Conservation (phyloP, 345 rosid genomes). For the Melaleuca quinquenervia region DNA sequence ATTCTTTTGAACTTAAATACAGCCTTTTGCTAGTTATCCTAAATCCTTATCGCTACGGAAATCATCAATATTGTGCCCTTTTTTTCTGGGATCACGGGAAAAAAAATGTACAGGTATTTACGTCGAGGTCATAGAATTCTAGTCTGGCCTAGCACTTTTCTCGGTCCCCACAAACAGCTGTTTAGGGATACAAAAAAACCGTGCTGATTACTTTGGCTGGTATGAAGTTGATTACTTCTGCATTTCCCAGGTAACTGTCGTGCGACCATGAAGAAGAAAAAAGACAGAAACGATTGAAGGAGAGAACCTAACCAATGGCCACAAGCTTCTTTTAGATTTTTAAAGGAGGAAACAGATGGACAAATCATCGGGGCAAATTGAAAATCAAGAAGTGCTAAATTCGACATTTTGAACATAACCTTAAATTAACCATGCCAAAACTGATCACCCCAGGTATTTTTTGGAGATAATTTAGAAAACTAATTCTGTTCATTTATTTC, state of each 20-base stretch:
- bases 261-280: neutral
- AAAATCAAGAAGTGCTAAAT: neutral
- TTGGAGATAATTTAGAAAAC: neutral
- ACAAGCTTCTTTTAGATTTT: neutral
- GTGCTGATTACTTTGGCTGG: neutral
- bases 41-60: neutral
- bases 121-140: neutral
- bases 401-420: neutral
- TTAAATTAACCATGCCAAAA: neutral
- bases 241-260: neutral
- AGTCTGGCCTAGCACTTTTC: neutral
- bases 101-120: neutral
- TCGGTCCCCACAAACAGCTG: neutral
- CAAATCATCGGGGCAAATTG: neutral
- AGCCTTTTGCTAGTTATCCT: too few species aligned
- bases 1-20: too few species aligned
- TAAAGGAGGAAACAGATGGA: neutral
- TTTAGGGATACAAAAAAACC: neutral
- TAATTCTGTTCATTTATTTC: neutral
- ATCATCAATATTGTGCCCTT: neutral
- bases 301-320: neutral
- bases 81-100: too few species aligned
- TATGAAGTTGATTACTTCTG: neutral
- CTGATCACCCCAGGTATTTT: neutral
- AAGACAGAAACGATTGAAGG: neutral